A percentile compares a stretch with the other conserved stretches of the same genome.
These are phyloP conservation scores for Dactylellina parvicollis DNA, from an alignment of 2,329 filamentous ascomycete genomes.

Conservation along the genomic window DNA sequence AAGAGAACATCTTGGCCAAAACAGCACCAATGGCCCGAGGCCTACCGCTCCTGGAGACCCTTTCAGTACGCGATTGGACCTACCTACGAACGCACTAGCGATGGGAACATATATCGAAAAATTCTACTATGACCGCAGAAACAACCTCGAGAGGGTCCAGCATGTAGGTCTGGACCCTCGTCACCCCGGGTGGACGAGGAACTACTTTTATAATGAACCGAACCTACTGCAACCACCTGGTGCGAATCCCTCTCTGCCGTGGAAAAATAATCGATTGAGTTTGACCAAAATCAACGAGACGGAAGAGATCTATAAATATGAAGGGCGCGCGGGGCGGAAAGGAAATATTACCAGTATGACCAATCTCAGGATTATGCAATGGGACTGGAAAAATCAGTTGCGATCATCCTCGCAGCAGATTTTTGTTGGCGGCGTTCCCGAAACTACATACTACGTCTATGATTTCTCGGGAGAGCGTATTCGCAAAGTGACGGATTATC, in stretches of 20 bases:
- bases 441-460: constrained; percentile 58
- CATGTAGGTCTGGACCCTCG: constrained; percentile 7
- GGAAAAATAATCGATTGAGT: constrained; percentile 4
- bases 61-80: background rate
- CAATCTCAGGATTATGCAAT: background rate
- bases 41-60: background rate
- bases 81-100: background rate
- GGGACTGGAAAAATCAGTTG: constrained; percentile 48
- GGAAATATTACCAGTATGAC: constrained; percentile 21
- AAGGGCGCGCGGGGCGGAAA: background rate
- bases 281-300: background rate
- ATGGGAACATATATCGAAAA: constrained; percentile 25
- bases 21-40: background rate
- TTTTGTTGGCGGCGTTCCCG: constrained; percentile 7
- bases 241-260: too few species aligned
- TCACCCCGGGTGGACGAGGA: constrained; percentile 24
- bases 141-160: constrained; percentile 16
- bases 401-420: constrained; percentile 11
- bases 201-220: constrained; percentile 7
- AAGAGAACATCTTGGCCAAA: constrained; percentile 8
- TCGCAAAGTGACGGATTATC: constrained; percentile 57
- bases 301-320: background rate
- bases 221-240: background rate
- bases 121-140: constrained; percentile 31
- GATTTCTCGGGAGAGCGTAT: constrained; percentile 55